Evolutionary conservation across 495 filamentous ascomycete species (phyloP), one percentile per base, ranked within the genome.

Genomic region (Niebla homalea): DNA sequence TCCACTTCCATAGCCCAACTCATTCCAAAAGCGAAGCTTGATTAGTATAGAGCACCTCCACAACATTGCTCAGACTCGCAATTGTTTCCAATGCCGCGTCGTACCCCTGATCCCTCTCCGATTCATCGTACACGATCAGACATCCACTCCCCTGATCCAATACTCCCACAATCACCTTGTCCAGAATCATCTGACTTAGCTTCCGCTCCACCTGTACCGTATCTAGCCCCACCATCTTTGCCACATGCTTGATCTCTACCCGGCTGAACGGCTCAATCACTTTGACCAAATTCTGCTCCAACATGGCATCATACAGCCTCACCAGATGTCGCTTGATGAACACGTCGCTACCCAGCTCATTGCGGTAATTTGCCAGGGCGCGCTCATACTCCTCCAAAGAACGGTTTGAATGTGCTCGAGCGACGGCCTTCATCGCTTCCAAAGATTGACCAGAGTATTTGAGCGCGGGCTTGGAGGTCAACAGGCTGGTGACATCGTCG

Each of bases 201-300:
- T 98, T 98, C 58, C 88, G 79, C 75, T 98, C 92, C 56, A 98
- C 92, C 71, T 96, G 90, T 68, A 87, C 84, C 40, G 85, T 94
- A 60, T 96, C 92, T 56, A 97, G 72, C 18, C 93, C 90, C 36
- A 98, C 92, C 73, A 97, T 90, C 75, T 89, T 89, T 51, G 92
- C 89, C 55, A 98, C 84, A 64, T 98, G 93, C 55, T 81, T 85
- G 64, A 98, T 89, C 71, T 98, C 92, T 40, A 98, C 92, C 47
- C 89, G 78, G 62, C 84, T 89, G 69, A 97, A 98, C 20, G 92
- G 92, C 71, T 98, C 92, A 63, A 98, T 97, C 48, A 98, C 93
- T 72, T 97, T 95, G 75, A 97, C 86, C 38, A 98, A 74, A 66
- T 98, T 98, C 74, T 98, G 92, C 73, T 97, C 90, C 57, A 98